Conservation (phyloP, 2,329 filamentous ascomycete genomes). For the Colletotrichum trifolii region DNA sequence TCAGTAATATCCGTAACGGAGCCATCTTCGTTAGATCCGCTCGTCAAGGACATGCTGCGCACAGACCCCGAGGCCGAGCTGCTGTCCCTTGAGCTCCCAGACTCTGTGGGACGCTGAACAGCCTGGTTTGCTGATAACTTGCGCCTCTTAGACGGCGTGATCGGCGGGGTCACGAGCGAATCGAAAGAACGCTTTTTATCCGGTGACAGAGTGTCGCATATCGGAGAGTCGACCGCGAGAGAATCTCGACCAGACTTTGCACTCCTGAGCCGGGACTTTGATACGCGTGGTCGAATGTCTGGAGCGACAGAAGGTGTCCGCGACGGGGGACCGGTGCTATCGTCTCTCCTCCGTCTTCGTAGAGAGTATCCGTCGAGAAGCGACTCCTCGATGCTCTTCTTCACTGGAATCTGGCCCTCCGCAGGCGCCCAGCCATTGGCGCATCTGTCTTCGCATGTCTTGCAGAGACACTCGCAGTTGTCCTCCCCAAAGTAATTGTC, state of each 20-base stretch:
- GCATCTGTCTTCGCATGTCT: constrained; percentile 80
- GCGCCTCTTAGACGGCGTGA: constrained; percentile 64
- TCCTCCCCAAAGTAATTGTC: constrained; percentile 95
- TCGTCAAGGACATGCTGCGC: constrained; percentile 45
- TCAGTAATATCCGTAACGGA: constrained; percentile 59
- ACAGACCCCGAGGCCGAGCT: constrained; percentile 49
- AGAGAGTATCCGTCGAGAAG: constrained; percentile 63
- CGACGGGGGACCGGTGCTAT: constrained; percentile 61
- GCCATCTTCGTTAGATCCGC: constrained; percentile 45
- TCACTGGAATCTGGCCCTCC: constrained; percentile 57
- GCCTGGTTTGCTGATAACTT: constrained; percentile 50
- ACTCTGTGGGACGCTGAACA: constrained; percentile 11
- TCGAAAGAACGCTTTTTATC: constrained; percentile 54
- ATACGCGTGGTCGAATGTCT: constrained; percentile 37
- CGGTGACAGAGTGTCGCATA: constrained; percentile 46
- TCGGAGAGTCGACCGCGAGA: constrained; percentile 35
- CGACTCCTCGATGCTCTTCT: constrained; percentile 65
- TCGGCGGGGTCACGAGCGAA: constrained; percentile 62
- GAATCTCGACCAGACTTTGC: constrained; percentile 38
- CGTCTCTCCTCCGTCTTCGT: constrained; percentile 64
- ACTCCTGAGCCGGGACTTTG: constrained; percentile 43
- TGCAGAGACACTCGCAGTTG: constrained; percentile 94
- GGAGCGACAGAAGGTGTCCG: constrained; percentile 62
- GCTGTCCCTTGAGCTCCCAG: constrained; percentile 49
- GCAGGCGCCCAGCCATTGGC: constrained; percentile 84